Percentiles rank a stretch among this genome's conserved stretches.
These are phyloP conservation scores for Phoma sp. DNA, from an alignment of 2,329 filamentous ascomycete genomes.

Conservation along the genomic window DNA sequence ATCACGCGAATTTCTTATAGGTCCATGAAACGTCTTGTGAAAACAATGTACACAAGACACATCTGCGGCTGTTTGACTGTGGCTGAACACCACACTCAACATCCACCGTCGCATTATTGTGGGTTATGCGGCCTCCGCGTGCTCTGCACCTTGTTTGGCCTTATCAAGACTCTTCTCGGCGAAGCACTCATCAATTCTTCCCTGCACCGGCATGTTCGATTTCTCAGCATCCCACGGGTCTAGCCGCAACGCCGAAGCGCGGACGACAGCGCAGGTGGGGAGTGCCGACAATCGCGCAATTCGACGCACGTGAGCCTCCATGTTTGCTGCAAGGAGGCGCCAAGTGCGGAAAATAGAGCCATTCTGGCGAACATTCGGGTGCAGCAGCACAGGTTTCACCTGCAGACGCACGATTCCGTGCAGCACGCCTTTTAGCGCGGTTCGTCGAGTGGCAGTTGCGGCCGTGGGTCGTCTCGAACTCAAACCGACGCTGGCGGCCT, in stretches of 20 bases:
- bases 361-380: conserved; percentile 18
- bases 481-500: conserved; percentile 10
- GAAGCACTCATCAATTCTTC: neutral
- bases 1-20: neutral
- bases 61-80: neutral
- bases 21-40: neutral
- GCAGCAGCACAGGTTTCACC: conserved; percentile 28
- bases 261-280: conserved; percentile 18
- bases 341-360: conserved; percentile 14
- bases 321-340: conserved; percentile 4
- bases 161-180: neutral
- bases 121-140: neutral
- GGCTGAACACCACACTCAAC: neutral
- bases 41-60: neutral
- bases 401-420: conserved; percentile 32
- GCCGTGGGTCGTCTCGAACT: conserved; percentile 19
- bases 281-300: conserved; percentile 19
- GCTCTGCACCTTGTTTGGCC: neutral
- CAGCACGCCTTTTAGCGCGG: conserved; percentile 13
- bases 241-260: conserved; percentile 19
- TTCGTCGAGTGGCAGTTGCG: conserved; percentile 6
- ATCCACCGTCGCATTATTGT: neutral
- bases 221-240: conserved; percentile 29
- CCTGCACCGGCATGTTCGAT: conserved; percentile 11
- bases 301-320: conserved; percentile 23